Evolutionary conservation across 2,329 filamentous ascomycete species (phyloP).

Genomic region (Calonectria henricotiae): DNA sequence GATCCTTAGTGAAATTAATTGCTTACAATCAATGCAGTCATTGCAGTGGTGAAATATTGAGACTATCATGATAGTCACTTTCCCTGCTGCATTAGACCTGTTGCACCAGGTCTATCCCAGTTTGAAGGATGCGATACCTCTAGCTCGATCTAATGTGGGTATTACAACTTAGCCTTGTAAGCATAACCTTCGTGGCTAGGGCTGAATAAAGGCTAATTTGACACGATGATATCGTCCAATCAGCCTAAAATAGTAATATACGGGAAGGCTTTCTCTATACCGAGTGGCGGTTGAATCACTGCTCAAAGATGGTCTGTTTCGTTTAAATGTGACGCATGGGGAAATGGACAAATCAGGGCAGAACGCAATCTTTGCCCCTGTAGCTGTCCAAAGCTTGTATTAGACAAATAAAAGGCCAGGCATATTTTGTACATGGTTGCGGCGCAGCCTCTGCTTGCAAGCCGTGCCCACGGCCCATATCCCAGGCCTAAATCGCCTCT

Average conservation of each 20-base stretch:
- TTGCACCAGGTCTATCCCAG: background rate
- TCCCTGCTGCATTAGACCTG: background rate
- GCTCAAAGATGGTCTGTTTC: background rate
- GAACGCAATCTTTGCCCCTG: background rate
- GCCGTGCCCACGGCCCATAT: background rate
- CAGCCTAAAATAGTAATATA: background rate
- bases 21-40: background rate
- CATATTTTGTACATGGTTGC: background rate
- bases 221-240: background rate
- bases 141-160: background rate
- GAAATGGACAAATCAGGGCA: background rate
- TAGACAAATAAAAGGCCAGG: too few relatives aligned
- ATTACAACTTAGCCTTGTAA: background rate
- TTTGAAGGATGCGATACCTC: constrained; percentile 1
- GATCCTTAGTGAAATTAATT: constrained; percentile 3
- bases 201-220: background rate
- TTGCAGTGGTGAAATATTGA: background rate
- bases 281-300: background rate
- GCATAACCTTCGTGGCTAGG: background rate
- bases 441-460: background rate
- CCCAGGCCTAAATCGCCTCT: background rate
- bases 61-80: constrained; percentile 3
- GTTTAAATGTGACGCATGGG: constrained; percentile 2
- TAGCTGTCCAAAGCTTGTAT: background rate
- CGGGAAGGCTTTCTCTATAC: background rate